These are phyloP conservation scores for Vigna radiata DNA, from an alignment of 306 rosid species.

Conservation along the genomic window DNA sequence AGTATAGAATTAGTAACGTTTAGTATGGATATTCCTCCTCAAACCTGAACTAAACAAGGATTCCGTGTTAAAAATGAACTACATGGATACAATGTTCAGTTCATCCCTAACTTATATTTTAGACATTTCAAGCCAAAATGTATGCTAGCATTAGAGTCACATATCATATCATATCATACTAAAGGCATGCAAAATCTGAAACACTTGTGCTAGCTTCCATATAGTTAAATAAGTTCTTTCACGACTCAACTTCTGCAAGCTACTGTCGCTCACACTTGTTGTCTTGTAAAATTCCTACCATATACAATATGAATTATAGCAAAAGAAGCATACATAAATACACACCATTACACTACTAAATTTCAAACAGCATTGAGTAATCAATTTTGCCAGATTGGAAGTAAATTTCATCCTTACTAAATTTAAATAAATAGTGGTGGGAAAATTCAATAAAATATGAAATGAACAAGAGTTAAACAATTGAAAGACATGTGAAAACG, in stretches of 20 bases:
- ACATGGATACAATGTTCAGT: neutral
- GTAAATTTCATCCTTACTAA: neutral
- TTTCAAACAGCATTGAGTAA: neutral
- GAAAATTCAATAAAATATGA: neutral
- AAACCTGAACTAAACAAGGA: neutral
- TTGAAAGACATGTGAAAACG: constrained; percentile 2
- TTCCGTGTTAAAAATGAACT: neutral
- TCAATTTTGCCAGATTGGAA: neutral
- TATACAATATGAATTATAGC: constrained; percentile 17
- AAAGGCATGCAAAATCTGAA: constrained; percentile 3
- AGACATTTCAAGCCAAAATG: neutral
- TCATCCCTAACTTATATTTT: neutral
- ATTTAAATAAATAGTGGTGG: constrained; percentile 10
- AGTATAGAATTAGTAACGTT: neutral
- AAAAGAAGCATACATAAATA: constrained; percentile 12
- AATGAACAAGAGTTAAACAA: constrained; percentile 11
- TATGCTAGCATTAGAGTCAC: constrained; percentile 13
- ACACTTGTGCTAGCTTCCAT: constrained; percentile 1
- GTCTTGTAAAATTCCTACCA: constrained; percentile 19
- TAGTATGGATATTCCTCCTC: neutral
- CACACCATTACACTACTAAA: neutral
- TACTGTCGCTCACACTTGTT: neutral
- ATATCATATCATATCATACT: neutral
- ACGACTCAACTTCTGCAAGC: neutral
- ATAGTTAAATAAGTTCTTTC: neutral